Evolutionary conservation across 768 basidiomycete species (phyloP), one percentile per base, ranked within the genome.

Genomic region (Boletellus emodensis): DNA sequence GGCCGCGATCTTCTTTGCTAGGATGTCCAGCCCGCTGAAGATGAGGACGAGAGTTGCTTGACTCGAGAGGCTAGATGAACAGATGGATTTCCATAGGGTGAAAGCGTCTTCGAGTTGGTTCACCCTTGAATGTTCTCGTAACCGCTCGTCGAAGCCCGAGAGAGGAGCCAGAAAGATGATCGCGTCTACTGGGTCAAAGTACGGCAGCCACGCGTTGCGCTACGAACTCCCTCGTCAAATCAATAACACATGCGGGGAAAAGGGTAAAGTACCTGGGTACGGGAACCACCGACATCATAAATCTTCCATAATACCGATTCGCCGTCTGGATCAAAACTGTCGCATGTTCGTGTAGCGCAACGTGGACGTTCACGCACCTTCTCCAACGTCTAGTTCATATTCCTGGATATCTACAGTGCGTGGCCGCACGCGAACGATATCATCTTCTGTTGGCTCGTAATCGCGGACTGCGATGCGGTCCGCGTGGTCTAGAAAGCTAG

Each of bases 161-260:
- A 91, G 77, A 9, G 89, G 90, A 2, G 86, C 84, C 18, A 91
- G 73, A 68, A 91, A 90, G 48, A 91, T 87, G 61, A 91, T 82
- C 3, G 84, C 85, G 55, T 88, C 80, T 38, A 84, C 84, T 59
- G 84, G 79, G 46, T 90, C 84, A 61, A 91, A 90, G 67, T 82
- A 91, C 1, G 87, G 85, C 17, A 87, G 70, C 89, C 89, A 91
- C 0, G 84, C 84, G 18, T 80, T 72, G 35, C 89, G 87, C 84
- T 89, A 60, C 1, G 51, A 59, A n/a, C 18, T 4, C 13, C 32
- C 53, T n/a, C 9, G 51, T 46, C 4, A 18, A 17, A 17, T 36
- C 10, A 26, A 14, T 33, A 13, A 44, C 4, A 18, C 35, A 28
- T 28, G 9, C 11, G 30, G 7, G 30, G 10, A 37, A 30, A 20